A percentile compares a stretch with the other conserved stretches of the same genome.
These are phyloP conservation scores for Paramecium tetraurelia DNA, from an alignment of 73 alveolate genomes.

Conservation along the genomic window DNA sequence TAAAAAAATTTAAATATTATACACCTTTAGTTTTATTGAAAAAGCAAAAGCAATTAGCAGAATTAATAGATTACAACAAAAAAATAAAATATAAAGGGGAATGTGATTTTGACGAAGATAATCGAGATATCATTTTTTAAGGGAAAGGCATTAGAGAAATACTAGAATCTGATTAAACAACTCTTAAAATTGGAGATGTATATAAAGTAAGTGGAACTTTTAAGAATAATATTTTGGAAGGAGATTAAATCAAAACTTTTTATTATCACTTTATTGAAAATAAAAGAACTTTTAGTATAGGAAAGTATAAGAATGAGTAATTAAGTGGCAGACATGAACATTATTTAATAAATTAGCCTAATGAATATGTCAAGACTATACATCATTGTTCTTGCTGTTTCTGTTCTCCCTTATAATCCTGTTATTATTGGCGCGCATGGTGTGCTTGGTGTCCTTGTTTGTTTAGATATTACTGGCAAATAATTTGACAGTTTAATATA, in stretches of 20 bases:
- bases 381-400: background rate
- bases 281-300: background rate
- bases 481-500: too few species aligned
- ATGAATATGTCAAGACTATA: background rate
- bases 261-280: background rate
- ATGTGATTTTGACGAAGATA: background rate
- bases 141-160: background rate
- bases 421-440: too few species aligned
- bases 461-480: too few species aligned
- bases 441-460: too few species aligned
- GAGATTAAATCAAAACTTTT: background rate
- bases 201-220: background rate
- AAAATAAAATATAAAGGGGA: background rate
- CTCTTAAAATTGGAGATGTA: background rate
- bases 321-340: background rate
- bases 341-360: background rate
- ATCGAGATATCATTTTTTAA: background rate
- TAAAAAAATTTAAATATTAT: too few species aligned
- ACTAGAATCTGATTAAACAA: background rate
- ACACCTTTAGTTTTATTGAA: too few species aligned
- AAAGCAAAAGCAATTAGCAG: too few species aligned
- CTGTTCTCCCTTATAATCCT: too few species aligned
- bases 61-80: background rate
- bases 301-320: background rate
- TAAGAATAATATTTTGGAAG: background rate